phyloP scores from a whole-genome alignment of 139 green algal genomes.

The Tetratostichococcus sp. region DNA sequence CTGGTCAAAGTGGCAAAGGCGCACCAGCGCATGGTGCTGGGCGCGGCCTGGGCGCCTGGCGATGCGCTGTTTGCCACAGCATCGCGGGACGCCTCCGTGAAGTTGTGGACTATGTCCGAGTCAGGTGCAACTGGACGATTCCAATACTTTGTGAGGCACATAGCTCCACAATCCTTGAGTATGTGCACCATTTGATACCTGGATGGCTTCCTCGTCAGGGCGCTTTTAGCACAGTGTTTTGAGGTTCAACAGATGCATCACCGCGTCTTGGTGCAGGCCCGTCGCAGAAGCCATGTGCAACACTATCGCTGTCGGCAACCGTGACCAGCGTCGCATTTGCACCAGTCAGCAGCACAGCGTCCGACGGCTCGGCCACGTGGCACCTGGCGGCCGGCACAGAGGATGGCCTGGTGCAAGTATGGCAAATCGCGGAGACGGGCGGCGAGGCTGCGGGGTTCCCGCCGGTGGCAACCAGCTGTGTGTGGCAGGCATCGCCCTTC shows the following conservation, averaged over 20 bases:
- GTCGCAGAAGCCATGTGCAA: neutral
- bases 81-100: conserved; percentile 68
- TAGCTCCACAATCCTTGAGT: too few species aligned
- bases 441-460: neutral
- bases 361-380: neutral
- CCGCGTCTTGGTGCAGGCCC: neutral
- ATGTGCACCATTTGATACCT: too few species aligned
- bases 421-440: conserved; percentile 9
- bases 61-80: conserved; percentile 59
- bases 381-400: conserved; percentile 67
- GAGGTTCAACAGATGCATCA: too few species aligned
- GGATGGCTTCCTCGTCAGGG: too few species aligned
- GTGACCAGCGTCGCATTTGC: conserved; percentile 59
- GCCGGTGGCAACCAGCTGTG: neutral
- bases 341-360: conserved; percentile 13
- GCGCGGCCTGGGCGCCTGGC: conserved; percentile 61
- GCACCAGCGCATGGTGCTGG: conserved; percentile 77
- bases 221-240: too few species aligned
- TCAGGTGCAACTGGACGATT: neutral
- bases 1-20: conserved; percentile 46
- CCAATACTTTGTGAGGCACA: too few species aligned
- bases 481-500: conserved; percentile 33
- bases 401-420: conserved; percentile 56
- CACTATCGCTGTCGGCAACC: conserved; percentile 13
- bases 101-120: conserved; percentile 49